Percentiles rank a stretch among this genome's conserved stretches.
Evolutionary conservation across 345 rosid genomes (phyloP).

Genomic region (Gossypium sturtianum): DNA sequence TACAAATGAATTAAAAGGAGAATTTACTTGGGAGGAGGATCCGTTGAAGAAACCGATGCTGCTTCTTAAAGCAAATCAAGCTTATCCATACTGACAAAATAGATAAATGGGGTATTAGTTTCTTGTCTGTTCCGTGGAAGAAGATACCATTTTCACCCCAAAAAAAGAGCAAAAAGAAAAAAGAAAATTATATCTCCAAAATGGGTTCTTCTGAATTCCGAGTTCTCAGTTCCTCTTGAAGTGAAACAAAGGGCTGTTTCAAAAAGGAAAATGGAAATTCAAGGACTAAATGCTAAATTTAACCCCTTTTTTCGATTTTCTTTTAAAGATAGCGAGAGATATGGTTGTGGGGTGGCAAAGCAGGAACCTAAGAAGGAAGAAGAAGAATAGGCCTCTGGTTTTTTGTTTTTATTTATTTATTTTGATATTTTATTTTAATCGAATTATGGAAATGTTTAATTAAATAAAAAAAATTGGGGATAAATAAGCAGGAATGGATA

Average conservation of each 20-base stretch:
- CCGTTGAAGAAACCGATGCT: background rate
- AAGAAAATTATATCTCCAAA: background rate
- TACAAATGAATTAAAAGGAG: background rate
- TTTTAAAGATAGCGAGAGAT: background rate
- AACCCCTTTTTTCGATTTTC: background rate
- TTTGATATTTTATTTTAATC: background rate
- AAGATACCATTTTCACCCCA: background rate
- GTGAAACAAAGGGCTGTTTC: background rate
- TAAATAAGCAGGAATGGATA: background rate
- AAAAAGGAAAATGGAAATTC: background rate
- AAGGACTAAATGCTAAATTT: background rate
- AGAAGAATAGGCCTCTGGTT: background rate
- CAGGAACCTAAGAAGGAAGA: background rate
- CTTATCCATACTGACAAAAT: background rate
- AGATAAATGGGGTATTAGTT: background rate
- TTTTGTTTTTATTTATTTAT: background rate
- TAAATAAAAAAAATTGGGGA: background rate
- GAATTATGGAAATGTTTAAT: background rate
- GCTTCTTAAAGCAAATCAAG: background rate
- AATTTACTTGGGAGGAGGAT: conserved; percentile 6
- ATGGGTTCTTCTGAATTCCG: background rate
- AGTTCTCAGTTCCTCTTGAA: background rate
- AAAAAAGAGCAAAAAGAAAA: background rate
- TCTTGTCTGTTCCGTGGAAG: background rate
- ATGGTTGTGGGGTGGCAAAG: background rate